Percentiles rank a stretch among this genome's conserved stretches.
phyloP scores from a whole-genome alignment of 495 filamentous ascomycete species.

The Pyronema omphalodes region DNA sequence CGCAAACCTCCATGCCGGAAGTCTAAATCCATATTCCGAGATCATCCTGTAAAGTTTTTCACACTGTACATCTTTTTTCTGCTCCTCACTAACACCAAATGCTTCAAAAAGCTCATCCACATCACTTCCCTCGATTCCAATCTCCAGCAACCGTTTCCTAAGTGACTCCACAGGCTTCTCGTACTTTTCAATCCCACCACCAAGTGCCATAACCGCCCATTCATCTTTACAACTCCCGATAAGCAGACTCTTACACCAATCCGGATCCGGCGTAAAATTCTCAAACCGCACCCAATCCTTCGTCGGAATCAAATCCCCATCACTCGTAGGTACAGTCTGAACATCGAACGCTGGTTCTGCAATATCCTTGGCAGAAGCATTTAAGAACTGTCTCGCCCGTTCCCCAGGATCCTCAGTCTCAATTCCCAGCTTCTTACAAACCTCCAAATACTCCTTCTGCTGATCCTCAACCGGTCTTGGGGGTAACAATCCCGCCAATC shows the following conservation, averaged over 20 bases:
- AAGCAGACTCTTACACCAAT: constrained; percentile 8
- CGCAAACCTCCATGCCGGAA: constrained; percentile 2
- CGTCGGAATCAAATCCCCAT: constrained; percentile 5
- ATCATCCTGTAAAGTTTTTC: constrained; percentile 2
- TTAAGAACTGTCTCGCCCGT: not conserved
- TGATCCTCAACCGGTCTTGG: constrained; percentile 1
- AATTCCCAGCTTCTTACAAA: not conserved
- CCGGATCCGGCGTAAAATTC: constrained; percentile 5
- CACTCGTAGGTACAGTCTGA: not conserved
- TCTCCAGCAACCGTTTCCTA: not conserved
- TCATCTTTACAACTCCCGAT: constrained; percentile 4
- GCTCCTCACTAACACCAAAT: not conserved
- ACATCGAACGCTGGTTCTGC: constrained; percentile 7
- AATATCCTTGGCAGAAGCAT: not conserved
- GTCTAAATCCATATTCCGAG: constrained; percentile 2
- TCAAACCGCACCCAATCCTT: not conserved
- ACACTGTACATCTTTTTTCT: not conserved
- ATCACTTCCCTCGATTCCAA: not conserved
- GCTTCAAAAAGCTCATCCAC: not conserved
- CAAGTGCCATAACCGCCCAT: constrained; percentile 2
- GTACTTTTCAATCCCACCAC: constrained; percentile 5
- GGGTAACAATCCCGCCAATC: constrained; percentile 2
- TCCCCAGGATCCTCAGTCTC: not conserved
- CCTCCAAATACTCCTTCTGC: not conserved
- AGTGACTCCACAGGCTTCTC: not conserved